Base-by-base conservation (phyloP, 1,284 basidiomycete species). In the Singerocomus inundabilis region DNA sequence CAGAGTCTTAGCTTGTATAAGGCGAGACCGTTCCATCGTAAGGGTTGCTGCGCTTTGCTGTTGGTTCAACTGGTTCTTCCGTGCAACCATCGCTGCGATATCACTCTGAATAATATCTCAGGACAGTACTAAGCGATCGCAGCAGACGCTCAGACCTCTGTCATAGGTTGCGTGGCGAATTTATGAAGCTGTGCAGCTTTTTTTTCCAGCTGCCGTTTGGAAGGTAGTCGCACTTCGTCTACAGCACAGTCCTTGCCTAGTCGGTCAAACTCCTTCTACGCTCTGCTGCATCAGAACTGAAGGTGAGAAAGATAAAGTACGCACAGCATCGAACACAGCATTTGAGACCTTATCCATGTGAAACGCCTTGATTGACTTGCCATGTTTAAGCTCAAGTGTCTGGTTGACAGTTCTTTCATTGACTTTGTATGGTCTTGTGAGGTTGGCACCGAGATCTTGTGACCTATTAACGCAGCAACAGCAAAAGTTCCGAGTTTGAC, bases 291-390 rank as follows among this genome's bases (percentile, higher is more conserved):
- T 68, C n/a, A 55, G 49, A 43, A 25, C 34, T 13, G 39, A 48
- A 11, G 40, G 15, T 26, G 11, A 32, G 3, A 35, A 39, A n/a
- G 12, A 29, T 24, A 35, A 50, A 37, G n/a, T 31, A 71, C 81
- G 52, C 56, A 91, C 90, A 57, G 73, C 69, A 21, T 72, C 71
- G 53, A 88, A 82, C 4, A 70, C 56, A 2, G 78, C 69, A 63
- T 95, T 93, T 4, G 91, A 94, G 3, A 93, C 81, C 57, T 84
- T 87, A 61, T 91, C 88, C 80, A 95, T 91, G 3, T 71, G 64
- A 60, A 85, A 92, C 1, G 69, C 52, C 48, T 75, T 77, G 5
- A 73, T 62, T 1, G 81, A 78, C 41, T 77, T 79, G 10, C 90
- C 91, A 59, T 91, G 86, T 56, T 80, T 80, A 37, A 93, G 77